These are phyloP conservation scores for Aureoboletus auriporus DNA, from an alignment of 768 basidiomycete genomes.

Conservation along the genomic window DNA sequence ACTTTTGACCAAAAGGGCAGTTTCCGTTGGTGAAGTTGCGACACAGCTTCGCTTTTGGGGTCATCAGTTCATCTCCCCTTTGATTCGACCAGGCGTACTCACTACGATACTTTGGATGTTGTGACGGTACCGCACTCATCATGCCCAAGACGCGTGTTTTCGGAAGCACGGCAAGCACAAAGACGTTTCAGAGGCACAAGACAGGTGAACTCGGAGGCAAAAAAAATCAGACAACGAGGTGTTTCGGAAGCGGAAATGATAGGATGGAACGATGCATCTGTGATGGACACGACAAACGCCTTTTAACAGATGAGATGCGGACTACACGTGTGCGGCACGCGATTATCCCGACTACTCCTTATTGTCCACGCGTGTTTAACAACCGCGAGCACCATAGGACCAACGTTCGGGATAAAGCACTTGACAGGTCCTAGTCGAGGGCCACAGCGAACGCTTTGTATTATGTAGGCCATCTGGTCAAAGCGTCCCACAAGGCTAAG, in stretches of 20 bases:
- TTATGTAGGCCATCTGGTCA: neutral
- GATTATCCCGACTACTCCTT: conserved; percentile 22
- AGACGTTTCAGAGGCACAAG: neutral
- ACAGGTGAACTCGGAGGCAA: neutral
- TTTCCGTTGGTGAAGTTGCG: conserved; percentile 33
- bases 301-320: conserved; percentile 31
- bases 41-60: conserved; percentile 33
- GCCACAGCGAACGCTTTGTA: neutral
- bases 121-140: conserved; percentile 8
- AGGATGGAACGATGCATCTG: conserved; percentile 18
- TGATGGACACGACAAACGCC: conserved; percentile 16
- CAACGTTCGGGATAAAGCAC: conserved; percentile 10
- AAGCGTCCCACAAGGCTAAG: neutral
- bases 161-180: neutral
- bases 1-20: conserved; percentile 36
- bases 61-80: neutral
- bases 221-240: neutral
- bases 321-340: conserved; percentile 31
- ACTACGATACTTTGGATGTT: conserved; percentile 30
- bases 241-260: conserved; percentile 5
- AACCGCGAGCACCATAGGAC: neutral
- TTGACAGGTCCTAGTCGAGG: conserved; percentile 1
- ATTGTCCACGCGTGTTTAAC: conserved; percentile 14
- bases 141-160: conserved; percentile 6
- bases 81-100: conserved; percentile 11